Percentiles rank a stretch among this genome's conserved stretches.
Conservation (phyloP, 2,329 filamentous ascomycete genomes). For the Magnaporthales sp. region DNA sequence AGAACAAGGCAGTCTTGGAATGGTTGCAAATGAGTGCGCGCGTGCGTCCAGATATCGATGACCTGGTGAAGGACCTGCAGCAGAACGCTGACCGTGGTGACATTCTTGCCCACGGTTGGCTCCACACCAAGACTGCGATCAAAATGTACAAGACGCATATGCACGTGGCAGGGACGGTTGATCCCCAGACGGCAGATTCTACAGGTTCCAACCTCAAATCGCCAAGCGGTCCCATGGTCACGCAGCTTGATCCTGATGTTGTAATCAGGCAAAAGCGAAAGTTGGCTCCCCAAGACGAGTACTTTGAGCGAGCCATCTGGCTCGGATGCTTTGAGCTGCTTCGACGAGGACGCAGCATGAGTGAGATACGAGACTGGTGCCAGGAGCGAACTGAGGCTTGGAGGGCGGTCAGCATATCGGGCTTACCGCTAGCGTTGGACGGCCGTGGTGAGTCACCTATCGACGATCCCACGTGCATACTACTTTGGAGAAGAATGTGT, state of each 20-base stretch:
- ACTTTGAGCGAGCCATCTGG: conserved; percentile 87
- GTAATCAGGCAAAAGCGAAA: conserved; percentile 66
- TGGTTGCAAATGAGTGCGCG: conserved; percentile 79
- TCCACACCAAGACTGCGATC: conserved; percentile 82
- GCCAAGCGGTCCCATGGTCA: conserved; percentile 61
- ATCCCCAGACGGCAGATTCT: conserved; percentile 50
- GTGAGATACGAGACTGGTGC: conserved; percentile 77
- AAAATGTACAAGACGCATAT: conserved; percentile 81
- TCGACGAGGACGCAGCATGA: conserved; percentile 67
- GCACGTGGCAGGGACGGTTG: conserved; percentile 55
- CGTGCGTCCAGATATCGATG: conserved; percentile 62
- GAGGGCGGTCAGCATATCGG: conserved; percentile 77
- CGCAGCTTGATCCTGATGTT: conserved; percentile 87
- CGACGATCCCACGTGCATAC: conserved; percentile 35
- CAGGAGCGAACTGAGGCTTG: conserved; percentile 78
- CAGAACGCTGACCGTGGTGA: conserved; percentile 70
- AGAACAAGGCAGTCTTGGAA: conserved; percentile 71
- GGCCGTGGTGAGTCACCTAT: conserved; percentile 26
- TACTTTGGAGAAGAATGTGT: conserved; percentile 74
- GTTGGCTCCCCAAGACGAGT: conserved; percentile 75
- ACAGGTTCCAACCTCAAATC: conserved; percentile 47
- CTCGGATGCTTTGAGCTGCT: conserved; percentile 90
- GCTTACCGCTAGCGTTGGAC: conserved; percentile 49
- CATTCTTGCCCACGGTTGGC: conserved; percentile 80
- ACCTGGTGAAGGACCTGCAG: conserved; percentile 68